Base-by-base conservation (phyloP, 306 rosid species). In the Vicia sativa region DNA sequence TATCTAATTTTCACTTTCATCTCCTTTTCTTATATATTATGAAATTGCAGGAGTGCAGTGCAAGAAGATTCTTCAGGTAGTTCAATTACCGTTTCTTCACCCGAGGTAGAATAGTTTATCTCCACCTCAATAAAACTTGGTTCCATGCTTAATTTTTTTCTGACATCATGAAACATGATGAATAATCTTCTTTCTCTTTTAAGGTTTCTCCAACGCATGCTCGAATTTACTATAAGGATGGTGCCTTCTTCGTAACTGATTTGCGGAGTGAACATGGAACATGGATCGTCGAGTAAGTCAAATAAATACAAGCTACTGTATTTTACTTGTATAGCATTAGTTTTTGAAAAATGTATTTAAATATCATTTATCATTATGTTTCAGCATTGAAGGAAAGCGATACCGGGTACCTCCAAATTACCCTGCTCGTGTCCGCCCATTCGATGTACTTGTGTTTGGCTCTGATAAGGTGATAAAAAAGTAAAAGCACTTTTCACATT, bases 161-260 rank as follows among this genome's bases (percentile, higher is more conserved):
- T 62, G 53, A 54, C 60, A 41, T 46, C 63, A 49, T 34, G 56
- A 13, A 52, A 56, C 62, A 62, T 14, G 52, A 62, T 62, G 11
- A 23, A 8, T 12, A 65, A 38, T 39, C 3, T 39, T 39, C 3
- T 39, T 44, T 72, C 21, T 39, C 5, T 43, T 39, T 68, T 4
- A 74, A 93, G 96, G 85, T 95, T 70, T 90, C 99, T 25, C 67
- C 86, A 68, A 78, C 12, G 69, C 99, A 95, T 64, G 97, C 95
- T 11, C 89, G 78, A 28, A 80, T 93, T 28, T 64, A 67, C 72
- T 95, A 78, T 69, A 84, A 87, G 79, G 86, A 90, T 16, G 99
- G 99, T 10, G 95, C 88, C 26, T 93, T 90, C 80, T 90, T 85
- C 79, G 45, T 88, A 78, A 88, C 87, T 65, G 99, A 95, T 89